Conservation (phyloP, 208 protist species). For the Herpetomonas samuelpessoai region DNA sequence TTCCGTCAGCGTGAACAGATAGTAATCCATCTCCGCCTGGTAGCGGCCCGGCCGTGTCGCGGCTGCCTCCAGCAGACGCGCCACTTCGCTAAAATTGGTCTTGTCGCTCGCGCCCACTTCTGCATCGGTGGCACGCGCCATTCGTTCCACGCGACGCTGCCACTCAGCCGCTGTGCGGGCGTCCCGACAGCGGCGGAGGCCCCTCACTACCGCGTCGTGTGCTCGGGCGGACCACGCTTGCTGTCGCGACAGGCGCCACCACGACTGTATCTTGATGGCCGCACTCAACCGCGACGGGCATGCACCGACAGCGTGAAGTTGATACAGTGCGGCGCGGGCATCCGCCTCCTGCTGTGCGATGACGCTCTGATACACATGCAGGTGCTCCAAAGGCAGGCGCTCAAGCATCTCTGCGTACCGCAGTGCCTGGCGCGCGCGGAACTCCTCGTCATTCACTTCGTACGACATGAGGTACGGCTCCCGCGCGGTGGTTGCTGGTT, state of each 20-base stretch:
- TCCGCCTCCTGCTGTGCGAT: constrained; percentile 20
- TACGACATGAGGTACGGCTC: neutral
- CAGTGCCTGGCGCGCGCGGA: constrained; percentile 3
- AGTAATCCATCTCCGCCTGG: constrained; percentile 21
- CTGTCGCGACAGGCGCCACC: constrained; percentile 47
- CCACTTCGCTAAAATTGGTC: constrained; percentile 6
- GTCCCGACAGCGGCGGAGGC: neutral
- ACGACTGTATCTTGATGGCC: constrained; percentile 56
- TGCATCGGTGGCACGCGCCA: too few relatives aligned
- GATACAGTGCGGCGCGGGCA: constrained; percentile 11
- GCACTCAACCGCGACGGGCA: constrained; percentile 40
- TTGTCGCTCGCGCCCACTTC: too few relatives aligned
- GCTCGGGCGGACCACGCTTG: constrained; percentile 3
- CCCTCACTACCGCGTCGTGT: neutral
- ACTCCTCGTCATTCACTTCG: constrained; percentile 19
- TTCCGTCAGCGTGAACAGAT: constrained; percentile 24
- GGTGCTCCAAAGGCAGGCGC: constrained; percentile 12
- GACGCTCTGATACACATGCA: constrained; percentile 5
- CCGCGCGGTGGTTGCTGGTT: neutral
- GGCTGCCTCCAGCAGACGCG: constrained; percentile 18
- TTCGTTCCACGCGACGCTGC: neutral
- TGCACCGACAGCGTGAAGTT: constrained; percentile 16
- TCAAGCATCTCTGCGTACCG: constrained; percentile 14
- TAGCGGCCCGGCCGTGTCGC: constrained; percentile 35
- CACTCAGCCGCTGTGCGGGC: constrained; percentile 1